Conservation (phyloP, 345 rosid genomes). For the Pelargonium nanum region DNA sequence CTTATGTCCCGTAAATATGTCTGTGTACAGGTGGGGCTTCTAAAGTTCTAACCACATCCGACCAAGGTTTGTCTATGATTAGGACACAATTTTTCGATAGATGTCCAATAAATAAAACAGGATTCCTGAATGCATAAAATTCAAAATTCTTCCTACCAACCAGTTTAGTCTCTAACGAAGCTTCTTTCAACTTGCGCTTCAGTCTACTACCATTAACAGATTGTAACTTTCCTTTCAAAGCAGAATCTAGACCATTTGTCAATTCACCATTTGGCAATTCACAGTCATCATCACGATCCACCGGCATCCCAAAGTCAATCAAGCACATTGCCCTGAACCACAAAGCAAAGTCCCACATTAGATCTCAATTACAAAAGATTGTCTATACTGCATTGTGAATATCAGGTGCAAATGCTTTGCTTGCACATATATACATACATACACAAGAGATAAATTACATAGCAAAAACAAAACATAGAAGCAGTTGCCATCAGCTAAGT, state of each 20-base stretch:
- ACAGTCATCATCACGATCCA: constrained; percentile 47
- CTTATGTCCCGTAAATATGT: constrained; percentile 73
- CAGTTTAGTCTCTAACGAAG: constrained; percentile 36
- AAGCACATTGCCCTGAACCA: constrained; percentile 76
- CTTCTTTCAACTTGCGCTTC: constrained; percentile 43
- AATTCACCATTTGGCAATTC: constrained; percentile 34
- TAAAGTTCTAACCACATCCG: constrained; percentile 67
- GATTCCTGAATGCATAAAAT: constrained; percentile 63
- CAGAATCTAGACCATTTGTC: constrained; percentile 32
- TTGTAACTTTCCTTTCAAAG: constrained; percentile 25
- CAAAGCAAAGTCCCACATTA: neutral
- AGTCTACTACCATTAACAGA: constrained; percentile 28
- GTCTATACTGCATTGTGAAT: neutral
- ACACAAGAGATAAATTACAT: too few relatives aligned
- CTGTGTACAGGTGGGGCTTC: constrained; percentile 81
- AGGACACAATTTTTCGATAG: constrained; percentile 62
- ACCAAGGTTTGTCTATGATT: constrained; percentile 89
- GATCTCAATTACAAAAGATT: neutral
- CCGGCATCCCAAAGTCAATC: constrained; percentile 70
- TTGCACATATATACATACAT: too few relatives aligned
- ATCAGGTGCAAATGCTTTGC: too few relatives aligned
- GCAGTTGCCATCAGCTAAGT: too few relatives aligned
- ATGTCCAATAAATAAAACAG: constrained; percentile 76
- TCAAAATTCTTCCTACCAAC: constrained; percentile 59
- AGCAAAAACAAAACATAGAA: too few relatives aligned